phyloP scores from a whole-genome alignment of 352 stramenopile genomes.

The Phytophthora pluvialis region DNA sequence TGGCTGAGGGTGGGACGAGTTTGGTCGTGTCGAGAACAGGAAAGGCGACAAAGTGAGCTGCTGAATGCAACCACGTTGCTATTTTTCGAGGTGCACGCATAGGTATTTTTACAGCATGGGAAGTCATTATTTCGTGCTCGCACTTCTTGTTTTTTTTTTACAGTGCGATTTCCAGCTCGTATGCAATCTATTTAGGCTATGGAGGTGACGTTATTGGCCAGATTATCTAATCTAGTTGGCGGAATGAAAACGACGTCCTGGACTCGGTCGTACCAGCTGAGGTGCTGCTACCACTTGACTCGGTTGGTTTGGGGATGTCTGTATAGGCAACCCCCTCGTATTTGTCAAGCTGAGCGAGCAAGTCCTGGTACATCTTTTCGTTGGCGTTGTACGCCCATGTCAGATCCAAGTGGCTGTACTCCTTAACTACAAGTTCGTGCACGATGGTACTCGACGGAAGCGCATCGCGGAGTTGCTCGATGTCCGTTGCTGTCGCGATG shows the following conservation, averaged over 20 bases:
- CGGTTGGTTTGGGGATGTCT: neutral
- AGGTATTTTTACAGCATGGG: slow-evolving; percentile 28
- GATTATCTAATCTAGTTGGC: slow-evolving; percentile 24
- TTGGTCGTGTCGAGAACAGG: neutral
- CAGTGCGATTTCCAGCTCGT: too few relatives aligned
- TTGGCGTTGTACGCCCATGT: slow-evolving; percentile 54
- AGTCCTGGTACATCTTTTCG: slow-evolving; percentile 51
- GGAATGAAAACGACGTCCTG: slow-evolving; percentile 27
- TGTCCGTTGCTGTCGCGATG: slow-evolving; percentile 43
- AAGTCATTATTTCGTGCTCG: neutral
- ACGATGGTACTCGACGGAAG: slow-evolving; percentile 50
- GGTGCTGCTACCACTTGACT: neutral
- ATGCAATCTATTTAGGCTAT: too few relatives aligned
- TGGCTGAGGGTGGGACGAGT: neutral
- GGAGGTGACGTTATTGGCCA: neutral
- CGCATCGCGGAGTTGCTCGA: slow-evolving; percentile 40
- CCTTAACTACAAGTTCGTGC: slow-evolving; percentile 41
- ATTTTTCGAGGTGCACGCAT: slow-evolving; percentile 18
- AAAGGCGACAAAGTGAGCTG: neutral
- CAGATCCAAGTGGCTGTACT: slow-evolving; percentile 62
- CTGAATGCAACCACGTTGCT: slow-evolving; percentile 17
- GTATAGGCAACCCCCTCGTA: slow-evolving; percentile 47
- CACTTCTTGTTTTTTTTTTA: too few relatives aligned
- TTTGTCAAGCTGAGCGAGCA: slow-evolving; percentile 46
- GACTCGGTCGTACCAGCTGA: slow-evolving; percentile 6